Base-by-base conservation (phyloP, 1,284 basidiomycete species). In the Trametes hirsuta region DNA sequence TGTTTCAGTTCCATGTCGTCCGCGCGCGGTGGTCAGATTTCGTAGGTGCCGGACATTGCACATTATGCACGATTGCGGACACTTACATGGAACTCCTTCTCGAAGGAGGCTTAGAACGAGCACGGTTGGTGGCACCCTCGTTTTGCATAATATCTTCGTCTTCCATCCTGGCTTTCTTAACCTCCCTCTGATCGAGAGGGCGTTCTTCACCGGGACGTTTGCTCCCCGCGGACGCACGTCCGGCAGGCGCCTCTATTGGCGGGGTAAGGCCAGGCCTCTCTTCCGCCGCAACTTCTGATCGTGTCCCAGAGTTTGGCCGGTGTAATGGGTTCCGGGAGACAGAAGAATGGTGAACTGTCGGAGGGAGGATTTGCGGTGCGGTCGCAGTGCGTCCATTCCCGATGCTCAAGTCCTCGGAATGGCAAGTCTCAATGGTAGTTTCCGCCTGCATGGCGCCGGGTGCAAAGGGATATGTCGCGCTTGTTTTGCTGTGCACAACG, bases 131-230 rank as follows among this genome's bases (percentile, higher is more conserved):
- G n/a, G 25, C 12, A 22, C 6, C 21, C 36, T 6, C 41, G 21
- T 40, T 21, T 22, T n/a, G 22, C 18, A 37, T 18, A 11, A 5
- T 25, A 9, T 8, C 35, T 45, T n/a, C 41, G 15, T 12, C 46
- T 37, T 18, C 41, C 14, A 25, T 8, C 21, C 41, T 56, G 14
- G 30, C 22, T 45, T 39, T 56, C 47, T 56, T 56, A 4, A 22
- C n/a, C 4, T 15, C 34, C 15, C 40, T 25, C 15, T 40, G 34
- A 45, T 49, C 34, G 14, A 24, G 36, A 12, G 6, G 9, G 3
- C n/a, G 53, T 47, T 54, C 47, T 18, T 25, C 54, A 21, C 40
- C 22, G 8, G 22, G 34, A 6, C 54, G 47, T 39, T 56, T 56
- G 21, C 41, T 37, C 35, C 47, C 40, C 36, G 22, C 14, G 2